phyloP scores from a whole-genome alignment of 441 rosid species.

The Erodium chrysanthum region DNA sequence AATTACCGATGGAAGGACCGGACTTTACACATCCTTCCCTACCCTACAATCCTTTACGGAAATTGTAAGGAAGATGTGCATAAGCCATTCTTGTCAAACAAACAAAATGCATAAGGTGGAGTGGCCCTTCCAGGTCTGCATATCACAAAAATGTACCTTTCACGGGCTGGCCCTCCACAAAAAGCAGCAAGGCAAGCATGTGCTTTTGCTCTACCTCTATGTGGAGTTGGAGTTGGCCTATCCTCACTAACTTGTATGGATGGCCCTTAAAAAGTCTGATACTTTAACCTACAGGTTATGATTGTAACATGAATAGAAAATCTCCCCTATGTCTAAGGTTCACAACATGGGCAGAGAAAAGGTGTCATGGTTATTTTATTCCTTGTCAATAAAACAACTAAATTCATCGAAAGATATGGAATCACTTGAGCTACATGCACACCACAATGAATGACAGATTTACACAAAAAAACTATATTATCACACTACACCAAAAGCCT shows the following conservation, averaged over 20 bases:
- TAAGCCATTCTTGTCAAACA: background rate
- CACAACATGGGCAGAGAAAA: background rate
- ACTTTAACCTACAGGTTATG: background rate
- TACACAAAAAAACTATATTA: conserved; percentile 48
- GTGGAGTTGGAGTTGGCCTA: background rate
- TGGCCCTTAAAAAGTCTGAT: background rate
- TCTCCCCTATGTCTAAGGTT: background rate
- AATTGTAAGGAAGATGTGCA: background rate
- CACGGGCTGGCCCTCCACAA: conserved; percentile 1
- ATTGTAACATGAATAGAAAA: background rate
- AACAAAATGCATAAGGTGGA: background rate
- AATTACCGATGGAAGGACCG: background rate
- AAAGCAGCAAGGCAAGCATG: background rate
- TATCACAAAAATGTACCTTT: background rate
- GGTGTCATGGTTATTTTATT: conserved; percentile 30
- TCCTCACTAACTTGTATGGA: background rate
- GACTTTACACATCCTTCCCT: background rate
- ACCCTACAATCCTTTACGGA: background rate
- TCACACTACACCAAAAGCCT: conserved; percentile 32
- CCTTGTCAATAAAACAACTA: conserved; percentile 33
- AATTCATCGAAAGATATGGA: conserved; percentile 34
- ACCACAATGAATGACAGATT: conserved; percentile 51
- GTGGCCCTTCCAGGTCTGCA: background rate
- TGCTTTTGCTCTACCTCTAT: background rate
- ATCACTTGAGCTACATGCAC: conserved; percentile 34